phyloP scores from a whole-genome alignment of 192 early-diverging fungal genomes.

The Podila clonocystis region DNA sequence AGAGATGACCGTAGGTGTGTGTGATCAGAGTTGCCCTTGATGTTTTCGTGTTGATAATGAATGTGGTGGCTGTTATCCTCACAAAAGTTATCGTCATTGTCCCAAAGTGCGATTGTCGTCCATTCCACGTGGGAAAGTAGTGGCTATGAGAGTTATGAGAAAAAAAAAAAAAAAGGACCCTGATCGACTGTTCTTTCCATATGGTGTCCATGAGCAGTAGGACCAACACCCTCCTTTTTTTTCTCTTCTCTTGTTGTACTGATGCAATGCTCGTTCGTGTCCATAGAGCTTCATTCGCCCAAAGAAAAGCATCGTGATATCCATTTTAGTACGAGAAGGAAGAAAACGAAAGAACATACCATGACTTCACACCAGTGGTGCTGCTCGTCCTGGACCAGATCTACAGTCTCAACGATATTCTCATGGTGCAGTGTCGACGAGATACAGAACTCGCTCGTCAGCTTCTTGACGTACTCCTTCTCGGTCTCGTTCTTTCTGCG shows the following conservation, averaged over 20 bases:
- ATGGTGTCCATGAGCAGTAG: no score
- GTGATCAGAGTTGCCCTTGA: no score
- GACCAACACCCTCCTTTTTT: no score
- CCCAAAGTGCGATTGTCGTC: background rate
- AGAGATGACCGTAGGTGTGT: no score
- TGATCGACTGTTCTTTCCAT: background rate
- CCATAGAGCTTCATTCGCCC: background rate
- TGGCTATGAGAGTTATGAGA: background rate
- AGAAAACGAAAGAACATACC: conserved; percentile 50
- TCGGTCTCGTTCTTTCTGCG: conserved; percentile 86
- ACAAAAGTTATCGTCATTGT: background rate
- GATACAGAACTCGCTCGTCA: conserved; percentile 96
- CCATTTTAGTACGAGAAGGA: background rate
- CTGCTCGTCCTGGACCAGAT: conserved; percentile 93
- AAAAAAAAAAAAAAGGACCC: background rate
- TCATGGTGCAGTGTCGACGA: conserved; percentile 88
- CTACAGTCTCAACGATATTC: conserved; percentile 93
- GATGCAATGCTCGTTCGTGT: background rate
- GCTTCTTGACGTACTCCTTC: conserved; percentile 95
- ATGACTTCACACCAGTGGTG: conserved; percentile 85
- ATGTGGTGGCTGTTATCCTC: background rate
- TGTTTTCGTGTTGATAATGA: no score
- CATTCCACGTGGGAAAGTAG: background rate
- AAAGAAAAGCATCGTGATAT: background rate
- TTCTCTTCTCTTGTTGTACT: no score